These are phyloP conservation scores for Ogataea wickerhamii DNA, from an alignment of 805 yeast genomes.

Conservation along the genomic window DNA sequence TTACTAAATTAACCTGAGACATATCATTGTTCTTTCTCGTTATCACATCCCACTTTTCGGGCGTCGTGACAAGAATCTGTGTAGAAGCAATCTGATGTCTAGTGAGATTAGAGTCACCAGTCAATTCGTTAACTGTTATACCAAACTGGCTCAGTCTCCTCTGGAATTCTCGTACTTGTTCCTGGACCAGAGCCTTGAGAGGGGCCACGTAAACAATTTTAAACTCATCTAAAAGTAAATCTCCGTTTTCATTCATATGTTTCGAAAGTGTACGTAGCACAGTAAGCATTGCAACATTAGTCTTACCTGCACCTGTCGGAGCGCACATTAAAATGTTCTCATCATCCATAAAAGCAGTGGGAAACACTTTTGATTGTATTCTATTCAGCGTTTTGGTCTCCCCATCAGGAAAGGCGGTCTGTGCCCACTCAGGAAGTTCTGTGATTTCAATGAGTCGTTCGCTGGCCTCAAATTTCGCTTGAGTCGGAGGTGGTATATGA, in stretches of 20 bases:
- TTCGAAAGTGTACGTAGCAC: constrained; percentile 60
- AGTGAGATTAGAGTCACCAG: constrained; percentile 83
- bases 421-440: constrained; percentile 80
- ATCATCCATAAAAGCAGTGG: constrained; percentile 70
- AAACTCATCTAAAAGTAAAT: constrained; percentile 51
- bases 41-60: constrained; percentile 96
- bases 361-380: constrained; percentile 79
- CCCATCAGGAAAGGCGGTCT: constrained; percentile 61
- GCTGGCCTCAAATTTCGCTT: constrained; percentile 35
- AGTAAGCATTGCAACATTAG: constrained; percentile 90
- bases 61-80: constrained; percentile 86
- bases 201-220: constrained; percentile 91
- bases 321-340: constrained; percentile 83
- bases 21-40: constrained; percentile 76
- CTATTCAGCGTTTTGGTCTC: constrained; percentile 70
- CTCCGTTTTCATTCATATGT: constrained; percentile 46
- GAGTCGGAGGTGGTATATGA: constrained; percentile 82
- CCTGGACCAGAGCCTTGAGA: constrained; percentile 90
- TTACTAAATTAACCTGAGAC: constrained; percentile 60
- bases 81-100: constrained; percentile 73
- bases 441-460: constrained; percentile 52
- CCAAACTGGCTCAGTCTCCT: constrained; percentile 64
- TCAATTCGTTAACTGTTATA: constrained; percentile 73
- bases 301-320: constrained; percentile 98
- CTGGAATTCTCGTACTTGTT: constrained; percentile 83